Evolutionary conservation across 805 yeast species (phyloP).

Genomic region (Saccharomycopsis olivae): DNA sequence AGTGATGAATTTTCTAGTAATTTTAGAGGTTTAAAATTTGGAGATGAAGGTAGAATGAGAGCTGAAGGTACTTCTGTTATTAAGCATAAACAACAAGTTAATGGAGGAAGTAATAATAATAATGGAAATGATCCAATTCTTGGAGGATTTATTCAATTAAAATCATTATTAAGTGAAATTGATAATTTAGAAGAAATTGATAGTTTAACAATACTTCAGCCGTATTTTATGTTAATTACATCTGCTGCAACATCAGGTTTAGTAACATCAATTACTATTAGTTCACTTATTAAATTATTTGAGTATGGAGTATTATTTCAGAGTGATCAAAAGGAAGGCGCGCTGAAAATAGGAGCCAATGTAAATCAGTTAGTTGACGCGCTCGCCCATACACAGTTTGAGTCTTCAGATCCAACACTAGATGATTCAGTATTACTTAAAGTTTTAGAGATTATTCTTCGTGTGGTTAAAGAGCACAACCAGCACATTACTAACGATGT

Average conservation of each 20-base stretch:
- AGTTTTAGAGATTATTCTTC: slow-evolving; percentile 66
- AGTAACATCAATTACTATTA: slow-evolving; percentile 73
- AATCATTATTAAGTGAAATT: slow-evolving; percentile 56
- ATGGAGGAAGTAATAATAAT: slow-evolving; percentile 20
- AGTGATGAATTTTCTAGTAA: slow-evolving; percentile 30
- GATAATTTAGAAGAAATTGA: slow-evolving; percentile 47
- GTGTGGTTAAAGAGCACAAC: slow-evolving; percentile 46
- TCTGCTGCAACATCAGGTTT: slow-evolving; percentile 79
- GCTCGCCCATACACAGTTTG: slow-evolving; percentile 88
- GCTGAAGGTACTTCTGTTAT: slow-evolving; percentile 12
- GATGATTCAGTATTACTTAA: slow-evolving; percentile 87
- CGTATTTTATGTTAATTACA: slow-evolving; percentile 74
- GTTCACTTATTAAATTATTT: slow-evolving; percentile 64
- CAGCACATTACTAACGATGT: slow-evolving; percentile 67
- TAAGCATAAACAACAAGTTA: slow-evolving; percentile 18
- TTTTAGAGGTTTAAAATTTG: slow-evolving; percentile 23
- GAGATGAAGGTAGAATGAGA: slow-evolving; percentile 1
- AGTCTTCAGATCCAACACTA: slow-evolving; percentile 83
- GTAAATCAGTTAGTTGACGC: slow-evolving; percentile 38
- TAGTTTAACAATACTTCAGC: slow-evolving; percentile 67
- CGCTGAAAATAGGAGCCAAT: slow-evolving; percentile 1
- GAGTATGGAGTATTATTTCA: slow-evolving; percentile 47
- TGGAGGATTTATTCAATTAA: slow-evolving; percentile 68
- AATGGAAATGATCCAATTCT: slow-evolving; percentile 49
- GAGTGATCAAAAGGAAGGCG: not conserved